Base-by-base conservation (phyloP, 2,329 filamentous ascomycete species). In the Colletotrichum euphorbiae region DNA sequence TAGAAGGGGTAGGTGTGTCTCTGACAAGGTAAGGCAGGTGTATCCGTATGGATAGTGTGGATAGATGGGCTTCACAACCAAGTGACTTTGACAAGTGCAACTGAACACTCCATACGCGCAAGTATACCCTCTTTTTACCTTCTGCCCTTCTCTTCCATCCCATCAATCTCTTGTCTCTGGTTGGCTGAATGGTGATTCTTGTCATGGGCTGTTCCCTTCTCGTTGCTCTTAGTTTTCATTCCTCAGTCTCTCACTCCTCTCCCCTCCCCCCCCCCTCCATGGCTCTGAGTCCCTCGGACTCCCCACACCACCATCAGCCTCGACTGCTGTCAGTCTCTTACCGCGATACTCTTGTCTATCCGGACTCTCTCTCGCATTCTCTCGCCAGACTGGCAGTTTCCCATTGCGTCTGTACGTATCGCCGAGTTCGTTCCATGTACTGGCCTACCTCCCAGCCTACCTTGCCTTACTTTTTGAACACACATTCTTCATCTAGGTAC, bases 401-500 rank as follows among this genome's bases (percentile, higher is more conserved):
- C 67, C 40, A 45, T 59, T 51, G 48, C 56, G 60, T 52, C 21
- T 42, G 55, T 43, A 54, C 19, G 24, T 50, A 17, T 62, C 46
- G 19, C 40, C 61, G 61, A 60, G 62, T 69, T 67, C 56, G 62
- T 69, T 62, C 63, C 56, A 67, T 69, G 57, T 69, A 68, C 67
- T 48, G 6, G 31, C 31, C 48, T 51, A 42, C 54, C 48, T 64
- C 45, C 54, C 61, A 33, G 46, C 40, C 40, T 17, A 24, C 15
- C 52, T 33, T 50, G 28, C 52, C 48, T 62, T 68, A 55, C 28
- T 55, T 68, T 59, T 36, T 42, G 31, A 65, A 51, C 67, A 61
- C 59, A 62, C 69, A 64, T 62, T 56, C 57, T 51, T 64, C 55
- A 71, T 72, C 71, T 70, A 58, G 73, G 71, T 70, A 71, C 65